Base-by-base conservation (phyloP, 345 rosid genomes). In the Rubroshorea leprosula region DNA sequence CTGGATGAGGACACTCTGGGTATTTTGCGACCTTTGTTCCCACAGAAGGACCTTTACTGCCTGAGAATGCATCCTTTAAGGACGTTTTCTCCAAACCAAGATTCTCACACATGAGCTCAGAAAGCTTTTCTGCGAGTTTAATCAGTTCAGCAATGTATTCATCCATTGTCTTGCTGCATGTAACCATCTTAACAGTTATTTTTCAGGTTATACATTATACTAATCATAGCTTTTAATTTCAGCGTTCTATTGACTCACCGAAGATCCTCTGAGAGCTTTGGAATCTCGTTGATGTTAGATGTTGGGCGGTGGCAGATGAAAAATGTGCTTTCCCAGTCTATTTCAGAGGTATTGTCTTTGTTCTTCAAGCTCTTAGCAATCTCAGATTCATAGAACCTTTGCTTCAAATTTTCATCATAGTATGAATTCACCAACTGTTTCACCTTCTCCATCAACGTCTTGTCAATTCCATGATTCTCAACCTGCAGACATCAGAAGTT, bases 241-340 rank as follows among this genome's bases (percentile, higher is more conserved):
- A 18, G 20, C 48, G 14, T 66, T 29, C 15, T 12, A 18, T 12
- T 57, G 17, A 69, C 86, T 77, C 63, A 85, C 92, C 83, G 21
- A 48, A 82, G 79, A 60, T 82, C 83, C 56, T 75, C 78, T 1
- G 94, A 78, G 29, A 83, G 77, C 69, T 76, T 77, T 49, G 73
- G 72, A 65, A 85, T 72, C 50, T 78, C 70, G 25, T 54, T 53
- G 66, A 82, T 78, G 67, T 86, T 84, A 27, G 92, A 82, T 26
- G 75, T 61, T 12, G 95, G 96, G 19, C 64, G 75, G 68, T 86
- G 95, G 69, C 82, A 71, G 23, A 91, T 68, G 78, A 88, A 88
- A 72, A 79, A 84, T 63, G 71, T 74, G 74, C 85, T 91, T 68
- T 91, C 98, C 98, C 96, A 91, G 68, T 91, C 92, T 18, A 70